Evolutionary conservation across 179 eudicot species (phyloP).

Genomic region (Carnegiea gigantea): DNA sequence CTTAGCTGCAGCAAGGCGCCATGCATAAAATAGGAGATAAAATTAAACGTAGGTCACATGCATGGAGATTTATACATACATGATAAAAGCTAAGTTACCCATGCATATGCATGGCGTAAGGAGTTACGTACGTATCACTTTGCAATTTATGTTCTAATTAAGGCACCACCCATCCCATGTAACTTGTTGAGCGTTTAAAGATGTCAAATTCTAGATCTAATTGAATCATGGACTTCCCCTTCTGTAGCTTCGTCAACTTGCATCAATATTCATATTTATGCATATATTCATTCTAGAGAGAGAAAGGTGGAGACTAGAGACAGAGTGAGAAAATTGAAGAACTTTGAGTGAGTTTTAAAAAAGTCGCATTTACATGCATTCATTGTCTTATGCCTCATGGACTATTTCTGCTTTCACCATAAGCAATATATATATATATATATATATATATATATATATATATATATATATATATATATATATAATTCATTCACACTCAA

Average conservation of each 20-base stretch:
- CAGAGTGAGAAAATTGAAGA: neutral
- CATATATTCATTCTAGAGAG: neutral
- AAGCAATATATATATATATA: neutral
- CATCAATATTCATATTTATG: neutral
- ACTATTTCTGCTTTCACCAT: neutral
- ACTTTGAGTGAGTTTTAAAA: neutral
- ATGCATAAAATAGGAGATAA: neutral
- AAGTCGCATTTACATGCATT: neutral
- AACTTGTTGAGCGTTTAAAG: neutral
- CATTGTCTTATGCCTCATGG: neutral
- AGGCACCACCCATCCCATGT: neutral
- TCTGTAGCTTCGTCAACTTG: neutral
- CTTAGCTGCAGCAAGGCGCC: neutral
- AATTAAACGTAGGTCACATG: neutral
- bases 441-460: neutral
- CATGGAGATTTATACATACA: neutral
- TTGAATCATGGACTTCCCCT: constrained; percentile 2
- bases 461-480: neutral
- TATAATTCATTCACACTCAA: neutral
- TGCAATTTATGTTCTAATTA: neutral
- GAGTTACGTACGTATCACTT: neutral
- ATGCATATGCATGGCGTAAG: neutral
- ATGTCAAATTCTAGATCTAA: neutral
- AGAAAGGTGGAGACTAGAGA: neutral
- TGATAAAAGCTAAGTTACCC: neutral